Evolutionary conservation across 2,329 filamentous ascomycete species (phyloP), one percentile per base, ranked within the genome.

Genomic region (Aspergillus unguis): DNA sequence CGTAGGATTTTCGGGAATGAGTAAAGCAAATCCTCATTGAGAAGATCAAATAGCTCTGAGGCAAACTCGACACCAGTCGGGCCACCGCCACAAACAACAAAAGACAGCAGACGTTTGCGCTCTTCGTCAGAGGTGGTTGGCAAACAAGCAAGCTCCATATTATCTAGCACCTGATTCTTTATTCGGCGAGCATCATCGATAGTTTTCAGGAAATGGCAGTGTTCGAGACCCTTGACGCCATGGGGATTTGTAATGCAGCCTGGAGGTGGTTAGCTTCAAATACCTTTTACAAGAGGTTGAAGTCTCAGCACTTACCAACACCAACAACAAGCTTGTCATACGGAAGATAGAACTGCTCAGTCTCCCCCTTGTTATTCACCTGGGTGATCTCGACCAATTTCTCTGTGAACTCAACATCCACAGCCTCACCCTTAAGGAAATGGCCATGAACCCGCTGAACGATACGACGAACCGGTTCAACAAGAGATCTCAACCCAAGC

Each of bases 31-130:
- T 99, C 94, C 70, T 99, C 95, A 66, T 99, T 99, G 11, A 99
- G 80, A 71, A 99, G 85, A 71, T 99, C 94, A 69, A 88, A 97
- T 5, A 99, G 80, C 69, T 99, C 94, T 5, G 94, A 94, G 1
- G 95, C 95, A 64, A 99, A 99, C 70, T 99, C 94, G 33, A 99
- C 94, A 55, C 94, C 94, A 0, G 94, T 99, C 3, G 94, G 94
- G 0, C 94, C 94, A 63, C 94, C 94, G 49, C 94, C 94, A 66
- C 90, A 92, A 52, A 99, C 77, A n/a, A 96, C 94, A 65, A 99
- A 99, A 0, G 94, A 97, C 4, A 99, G 80, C 11, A 99, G 77
- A 36, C 92, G 84, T 66, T 81, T 86, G 58, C 94, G 85, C 73
- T 99, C 94, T 40, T 91, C 86, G 63, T 99, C 92, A 0, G 83